phyloP scores from a whole-genome alignment of 2,329 filamentous ascomycete species.

The Karstenula rhodostoma region DNA sequence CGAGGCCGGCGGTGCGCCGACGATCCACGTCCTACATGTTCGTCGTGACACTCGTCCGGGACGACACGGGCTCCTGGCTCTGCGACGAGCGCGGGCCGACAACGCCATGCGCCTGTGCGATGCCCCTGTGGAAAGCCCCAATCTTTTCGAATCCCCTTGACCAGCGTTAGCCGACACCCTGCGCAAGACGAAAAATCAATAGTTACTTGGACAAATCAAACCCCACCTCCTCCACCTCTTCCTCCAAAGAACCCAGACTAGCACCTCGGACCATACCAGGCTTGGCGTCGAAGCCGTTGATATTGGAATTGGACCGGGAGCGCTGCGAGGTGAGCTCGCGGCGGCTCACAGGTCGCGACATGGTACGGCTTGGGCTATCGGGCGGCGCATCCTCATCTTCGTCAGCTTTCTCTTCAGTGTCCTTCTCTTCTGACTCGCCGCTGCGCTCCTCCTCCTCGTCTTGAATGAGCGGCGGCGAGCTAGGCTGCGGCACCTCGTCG shows the following conservation, averaged over 20 bases:
- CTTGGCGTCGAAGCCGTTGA: slow-evolving; percentile 33
- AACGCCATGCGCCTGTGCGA: slow-evolving; percentile 43
- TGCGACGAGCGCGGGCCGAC: slow-evolving; percentile 26
- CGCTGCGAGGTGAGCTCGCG: slow-evolving; percentile 36
- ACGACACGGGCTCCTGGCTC: slow-evolving; percentile 1
- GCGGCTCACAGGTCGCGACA: slow-evolving; percentile 46
- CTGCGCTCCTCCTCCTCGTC: slow-evolving; percentile 33
- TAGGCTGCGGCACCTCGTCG: slow-evolving; percentile 43
- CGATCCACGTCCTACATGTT: slow-evolving; percentile 28
- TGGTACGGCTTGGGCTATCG: slow-evolving; percentile 46
- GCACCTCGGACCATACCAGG: slow-evolving; percentile 47
- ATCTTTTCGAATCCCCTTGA: slow-evolving; percentile 59
- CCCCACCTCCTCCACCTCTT: slow-evolving; percentile 55
- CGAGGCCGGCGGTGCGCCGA: background rate
- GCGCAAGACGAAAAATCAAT: background rate
- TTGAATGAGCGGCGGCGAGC: slow-evolving; percentile 43
- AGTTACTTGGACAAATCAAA: slow-evolving; percentile 61
- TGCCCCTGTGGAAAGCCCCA: slow-evolving; percentile 54
- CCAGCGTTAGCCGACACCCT: background rate
- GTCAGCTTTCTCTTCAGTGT: slow-evolving; percentile 35
- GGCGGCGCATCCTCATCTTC: slow-evolving; percentile 46
- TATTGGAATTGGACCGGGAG: slow-evolving; percentile 42
- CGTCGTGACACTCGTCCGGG: slow-evolving; percentile 34
- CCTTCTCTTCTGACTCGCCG: slow-evolving; percentile 41
- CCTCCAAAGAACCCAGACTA: slow-evolving; percentile 46